A percentile compares a stretch with the other conserved stretches of the same genome.
phyloP scores from a whole-genome alignment of 2,329 filamentous ascomycete species.

The Fusarium anthophilum region DNA sequence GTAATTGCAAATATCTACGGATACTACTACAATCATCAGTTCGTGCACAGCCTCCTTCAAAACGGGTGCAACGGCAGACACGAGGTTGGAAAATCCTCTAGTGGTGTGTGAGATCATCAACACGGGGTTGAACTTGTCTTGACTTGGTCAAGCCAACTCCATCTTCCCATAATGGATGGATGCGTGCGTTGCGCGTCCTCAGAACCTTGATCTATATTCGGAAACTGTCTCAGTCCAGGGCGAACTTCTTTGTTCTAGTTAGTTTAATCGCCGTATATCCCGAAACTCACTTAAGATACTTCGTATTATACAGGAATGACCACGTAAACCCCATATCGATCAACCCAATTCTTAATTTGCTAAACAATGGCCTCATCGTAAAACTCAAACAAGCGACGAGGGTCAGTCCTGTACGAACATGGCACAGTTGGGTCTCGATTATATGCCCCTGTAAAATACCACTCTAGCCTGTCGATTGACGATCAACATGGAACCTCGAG shows the following conservation, averaged over 20 bases:
- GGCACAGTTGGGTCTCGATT: constrained; percentile 16
- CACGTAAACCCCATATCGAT: not conserved
- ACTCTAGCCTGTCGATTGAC: constrained; percentile 28
- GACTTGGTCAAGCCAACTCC: not conserved
- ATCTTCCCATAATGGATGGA: constrained; percentile 16
- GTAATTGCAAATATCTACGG: not conserved
- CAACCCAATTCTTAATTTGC: not conserved
- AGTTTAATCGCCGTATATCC: not conserved
- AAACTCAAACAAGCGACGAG: constrained; percentile 15
- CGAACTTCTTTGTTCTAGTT: not conserved
- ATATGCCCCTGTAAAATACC: not conserved
- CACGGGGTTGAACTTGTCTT: constrained; percentile 21
- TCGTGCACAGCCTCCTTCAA: constrained; percentile 25
- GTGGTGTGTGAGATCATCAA: constrained; percentile 29
- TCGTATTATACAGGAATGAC: not conserved
- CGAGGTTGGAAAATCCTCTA: constrained; percentile 27
- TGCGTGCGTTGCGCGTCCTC: constrained; percentile 31
- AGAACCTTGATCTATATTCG: constrained; percentile 26
- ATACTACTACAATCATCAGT: not conserved
- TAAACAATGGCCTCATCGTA: constrained; percentile 14
- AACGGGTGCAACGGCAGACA: constrained; percentile 23
- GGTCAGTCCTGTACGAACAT: constrained; percentile 2
- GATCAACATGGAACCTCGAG: constrained; percentile 11
- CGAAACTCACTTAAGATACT: not conserved
- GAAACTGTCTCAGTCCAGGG: constrained; percentile 6